Conservation (phyloP, 2,329 filamentous ascomycete species). For the Hypoxylon sp. region DNA sequence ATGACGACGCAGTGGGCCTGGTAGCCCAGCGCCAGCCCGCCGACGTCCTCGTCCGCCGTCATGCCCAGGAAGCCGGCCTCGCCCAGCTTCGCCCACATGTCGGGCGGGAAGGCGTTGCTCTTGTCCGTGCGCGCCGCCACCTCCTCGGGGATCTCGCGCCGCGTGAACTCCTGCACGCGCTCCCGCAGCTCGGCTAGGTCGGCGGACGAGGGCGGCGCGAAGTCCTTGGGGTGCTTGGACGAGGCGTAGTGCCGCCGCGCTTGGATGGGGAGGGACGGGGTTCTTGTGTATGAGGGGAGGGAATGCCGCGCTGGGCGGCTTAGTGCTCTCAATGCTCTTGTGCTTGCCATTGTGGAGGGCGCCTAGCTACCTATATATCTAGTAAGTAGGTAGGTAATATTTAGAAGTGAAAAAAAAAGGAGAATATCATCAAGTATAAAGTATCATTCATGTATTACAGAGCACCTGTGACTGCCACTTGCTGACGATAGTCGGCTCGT, state of each 20-base stretch:
- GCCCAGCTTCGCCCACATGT: conserved; percentile 95
- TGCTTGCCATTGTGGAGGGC: conserved; percentile 55
- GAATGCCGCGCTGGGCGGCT: conserved; percentile 50
- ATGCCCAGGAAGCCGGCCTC: conserved; percentile 92
- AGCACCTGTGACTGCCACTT: too few relatives aligned
- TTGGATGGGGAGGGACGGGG: conserved; percentile 51
- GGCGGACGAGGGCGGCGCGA: conserved; percentile 74
- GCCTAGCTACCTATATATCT: not conserved
- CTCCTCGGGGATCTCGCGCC: conserved; percentile 86
- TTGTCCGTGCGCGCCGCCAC: conserved; percentile 86
- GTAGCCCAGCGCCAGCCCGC: conserved; percentile 91
- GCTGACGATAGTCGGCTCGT: conserved; percentile 18
- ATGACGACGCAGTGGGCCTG: conserved; percentile 96
- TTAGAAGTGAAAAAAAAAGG: too few relatives aligned
- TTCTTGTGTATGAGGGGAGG: conserved; percentile 49
- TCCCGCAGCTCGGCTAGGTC: conserved; percentile 86
- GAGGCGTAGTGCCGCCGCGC: conserved; percentile 65
- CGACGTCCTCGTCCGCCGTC: conserved; percentile 92
- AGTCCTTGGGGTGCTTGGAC: conserved; percentile 71
- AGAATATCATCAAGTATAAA: too few relatives aligned
- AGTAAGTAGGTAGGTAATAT: conserved; percentile 1
- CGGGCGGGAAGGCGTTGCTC: conserved; percentile 86
- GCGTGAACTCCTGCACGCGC: conserved; percentile 87
- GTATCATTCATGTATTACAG: too few relatives aligned
- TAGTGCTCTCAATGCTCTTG: conserved; percentile 56